Conservation (phyloP, 2,329 filamentous ascomycete genomes). For the Phoma sp. region DNA sequence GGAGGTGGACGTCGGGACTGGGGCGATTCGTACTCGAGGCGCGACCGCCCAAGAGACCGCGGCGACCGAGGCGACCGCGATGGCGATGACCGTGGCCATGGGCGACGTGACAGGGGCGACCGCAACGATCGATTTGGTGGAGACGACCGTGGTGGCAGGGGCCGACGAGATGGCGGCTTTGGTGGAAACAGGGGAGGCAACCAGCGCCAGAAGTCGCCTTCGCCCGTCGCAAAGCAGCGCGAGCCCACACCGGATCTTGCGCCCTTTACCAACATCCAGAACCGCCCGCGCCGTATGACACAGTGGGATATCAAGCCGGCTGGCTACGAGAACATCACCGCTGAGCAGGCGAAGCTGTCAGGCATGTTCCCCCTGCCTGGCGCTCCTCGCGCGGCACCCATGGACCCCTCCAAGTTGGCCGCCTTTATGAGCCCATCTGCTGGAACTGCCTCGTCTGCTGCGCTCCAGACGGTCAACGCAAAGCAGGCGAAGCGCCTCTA, state of each 20-base stretch:
- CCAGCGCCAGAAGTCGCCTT: slow-evolving; percentile 72
- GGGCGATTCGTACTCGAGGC: slow-evolving; percentile 60
- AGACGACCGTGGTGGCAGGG: slow-evolving; percentile 47
- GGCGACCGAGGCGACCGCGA: slow-evolving; percentile 42
- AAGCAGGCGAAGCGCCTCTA: slow-evolving; percentile 93
- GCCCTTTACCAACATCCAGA: slow-evolving; percentile 79
- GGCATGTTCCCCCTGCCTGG: slow-evolving; percentile 98
- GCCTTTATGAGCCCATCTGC: slow-evolving; percentile 93
- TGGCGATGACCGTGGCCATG: slow-evolving; percentile 44
- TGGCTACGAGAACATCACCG: slow-evolving; percentile 97
- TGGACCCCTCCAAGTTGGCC: slow-evolving; percentile 93
- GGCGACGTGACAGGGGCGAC: slow-evolving; percentile 43
- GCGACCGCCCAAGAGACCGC: slow-evolving; percentile 42
- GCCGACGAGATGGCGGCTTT: slow-evolving; percentile 31
- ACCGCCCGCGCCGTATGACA: slow-evolving; percentile 89
- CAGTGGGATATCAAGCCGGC: slow-evolving; percentile 99
- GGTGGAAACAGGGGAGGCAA: slow-evolving; percentile 29
- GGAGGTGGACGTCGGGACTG: slow-evolving; percentile 63
- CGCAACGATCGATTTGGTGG: slow-evolving; percentile 56
- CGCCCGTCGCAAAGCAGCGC: slow-evolving; percentile 81
- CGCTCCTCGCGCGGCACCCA: slow-evolving; percentile 90
- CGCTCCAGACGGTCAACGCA: slow-evolving; percentile 90
- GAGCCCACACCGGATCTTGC: slow-evolving; percentile 97
- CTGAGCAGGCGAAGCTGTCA: slow-evolving; percentile 97
- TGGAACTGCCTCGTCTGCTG: slow-evolving; percentile 73